phyloP scores from a whole-genome alignment of 305 asterid species.

The Plantago lanceolata region DNA sequence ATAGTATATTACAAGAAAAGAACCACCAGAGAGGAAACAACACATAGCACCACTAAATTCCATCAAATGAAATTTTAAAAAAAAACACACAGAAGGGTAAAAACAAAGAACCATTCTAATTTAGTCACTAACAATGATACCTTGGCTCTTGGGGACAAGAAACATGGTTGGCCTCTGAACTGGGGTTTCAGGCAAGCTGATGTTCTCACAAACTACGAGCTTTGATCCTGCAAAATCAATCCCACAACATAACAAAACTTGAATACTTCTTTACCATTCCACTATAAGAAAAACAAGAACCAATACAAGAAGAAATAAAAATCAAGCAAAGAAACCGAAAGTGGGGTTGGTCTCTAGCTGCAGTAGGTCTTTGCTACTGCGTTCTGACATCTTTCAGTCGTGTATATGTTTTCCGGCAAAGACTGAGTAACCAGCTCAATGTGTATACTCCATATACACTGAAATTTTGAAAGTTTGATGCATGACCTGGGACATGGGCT shows the following conservation, averaged over 20 bases:
- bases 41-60: too few relatives aligned
- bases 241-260: too few relatives aligned
- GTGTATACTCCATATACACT: too few relatives aligned
- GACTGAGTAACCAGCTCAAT: too few relatives aligned
- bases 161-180: conserved; percentile 36
- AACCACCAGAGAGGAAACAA: too few relatives aligned
- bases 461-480: too few relatives aligned
- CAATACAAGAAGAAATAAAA: not conserved
- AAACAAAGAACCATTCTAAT: too few relatives aligned
- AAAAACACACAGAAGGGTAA: too few relatives aligned
- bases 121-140: conserved; percentile 14
- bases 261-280: not conserved
- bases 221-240: conserved; percentile 36
- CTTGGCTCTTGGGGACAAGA: conserved; percentile 42
- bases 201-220: conserved; percentile 33
- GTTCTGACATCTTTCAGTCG: conserved; percentile 22
- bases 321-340: too few relatives aligned
- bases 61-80: too few relatives aligned
- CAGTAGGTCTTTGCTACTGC: conserved; percentile 40
- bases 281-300: not conserved
- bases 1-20: too few relatives aligned
- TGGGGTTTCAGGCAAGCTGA: conserved; percentile 20
- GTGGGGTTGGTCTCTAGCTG: conserved; percentile 31
- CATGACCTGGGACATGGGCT: too few relatives aligned
- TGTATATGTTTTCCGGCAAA: conserved; percentile 17